Base-by-base conservation (phyloP, 2,329 filamentous ascomycete species). In the Verticillium zaregamsianum region DNA sequence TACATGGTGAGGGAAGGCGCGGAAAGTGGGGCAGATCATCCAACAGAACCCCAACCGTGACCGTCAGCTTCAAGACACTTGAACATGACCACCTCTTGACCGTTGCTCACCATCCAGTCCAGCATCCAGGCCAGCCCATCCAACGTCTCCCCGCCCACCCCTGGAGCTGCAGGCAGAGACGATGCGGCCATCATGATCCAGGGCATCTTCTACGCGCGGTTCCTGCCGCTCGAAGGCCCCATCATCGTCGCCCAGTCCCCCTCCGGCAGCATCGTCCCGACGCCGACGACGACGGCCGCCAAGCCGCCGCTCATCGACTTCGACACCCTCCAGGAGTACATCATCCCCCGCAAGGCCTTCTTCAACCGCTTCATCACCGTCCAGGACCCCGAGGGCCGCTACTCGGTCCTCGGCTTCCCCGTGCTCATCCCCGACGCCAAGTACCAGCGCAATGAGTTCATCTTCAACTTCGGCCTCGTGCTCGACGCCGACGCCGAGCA, bases 381-480 rank as follows among this genome's bases (percentile, higher is more conserved):
- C 61, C 89, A 89, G 74, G 90, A 91, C 55, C 85, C 86, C 0
- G 84, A 86, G 61, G 81, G 82, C 67, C 86, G 86, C 66, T 90
- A 93, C 75, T 87, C 89, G 62, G 87, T 99, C 61, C 83, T 99
- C 37, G 92, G 93, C 17, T 92, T 93, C 69, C 95, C 95, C 0
- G 90, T 98, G 59, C 94, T 92, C 72, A 92, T 98, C 71, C 87
- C 90, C 59, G 86, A 93, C 66, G 84, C 88, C 61, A 89, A 90
- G 68, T 97, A 98, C 72, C 87, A 90, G 71, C 89, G 95, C 62
- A 97, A 97, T 76, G 92, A 96, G 75, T 98, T 97, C 80, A 97
- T 97, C 72, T 99, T 98, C 85, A 98, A 98, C 76, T 97, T 98
- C 72, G 93, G 92, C 63, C 81, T 98, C 55, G 90, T 97, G 32